Evolutionary conservation across 805 yeast genomes (phyloP).

Genomic region (Crinitomyces ghanaensis): DNA sequence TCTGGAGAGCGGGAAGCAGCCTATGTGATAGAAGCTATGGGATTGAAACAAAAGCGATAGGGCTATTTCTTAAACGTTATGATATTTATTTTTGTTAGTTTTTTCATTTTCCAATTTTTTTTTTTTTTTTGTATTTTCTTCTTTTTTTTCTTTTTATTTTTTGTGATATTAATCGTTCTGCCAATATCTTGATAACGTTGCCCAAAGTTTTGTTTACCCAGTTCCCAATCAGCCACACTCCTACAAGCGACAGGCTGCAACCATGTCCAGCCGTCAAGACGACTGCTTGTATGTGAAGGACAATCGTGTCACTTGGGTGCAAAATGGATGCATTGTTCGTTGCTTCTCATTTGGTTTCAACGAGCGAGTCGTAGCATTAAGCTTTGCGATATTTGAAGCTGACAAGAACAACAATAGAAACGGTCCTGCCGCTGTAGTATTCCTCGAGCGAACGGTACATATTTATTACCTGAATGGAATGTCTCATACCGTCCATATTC

Average conservation of each 20-base stretch:
- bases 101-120: too few relatives aligned
- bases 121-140: too few relatives aligned
- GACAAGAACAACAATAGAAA: too few relatives aligned
- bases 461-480: slow-evolving; percentile 53
- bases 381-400: slow-evolving; percentile 42
- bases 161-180: too few relatives aligned
- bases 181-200: too few relatives aligned
- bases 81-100: too few relatives aligned
- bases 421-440: slow-evolving; percentile 54
- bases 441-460: slow-evolving; percentile 48
- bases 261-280: too few relatives aligned
- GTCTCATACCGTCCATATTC: slow-evolving; percentile 50
- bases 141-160: too few relatives aligned
- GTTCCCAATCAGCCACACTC: too few relatives aligned
- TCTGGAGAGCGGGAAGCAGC: slow-evolving; percentile 56
- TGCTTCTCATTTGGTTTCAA: slow-evolving; percentile 37
- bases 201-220: too few relatives aligned
- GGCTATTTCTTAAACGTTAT: too few relatives aligned
- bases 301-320: slow-evolving; percentile 34
- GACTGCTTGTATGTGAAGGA: slow-evolving; percentile 4
- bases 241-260: too few relatives aligned
- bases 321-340: slow-evolving; percentile 39
- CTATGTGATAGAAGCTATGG: slow-evolving; percentile 20
- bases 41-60: background rate
- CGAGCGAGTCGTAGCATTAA: slow-evolving; percentile 42